Conservation (phyloP, 306 rosid genomes). For the Rosa lucieae region DNA sequence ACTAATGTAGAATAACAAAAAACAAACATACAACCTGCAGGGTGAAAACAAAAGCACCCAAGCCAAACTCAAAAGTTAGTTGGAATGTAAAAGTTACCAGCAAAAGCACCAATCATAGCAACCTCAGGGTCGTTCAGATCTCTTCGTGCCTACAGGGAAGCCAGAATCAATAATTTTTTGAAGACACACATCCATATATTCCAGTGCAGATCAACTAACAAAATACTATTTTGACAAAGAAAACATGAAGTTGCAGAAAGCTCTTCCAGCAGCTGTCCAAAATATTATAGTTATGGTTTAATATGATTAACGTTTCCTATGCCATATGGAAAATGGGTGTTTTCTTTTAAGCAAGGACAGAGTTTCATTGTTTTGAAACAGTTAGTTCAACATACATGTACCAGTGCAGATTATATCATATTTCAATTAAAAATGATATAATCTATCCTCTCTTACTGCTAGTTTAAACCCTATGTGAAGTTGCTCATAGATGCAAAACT, state of each 20-base stretch:
- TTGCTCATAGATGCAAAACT: constrained; percentile 82
- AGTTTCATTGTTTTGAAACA: no score
- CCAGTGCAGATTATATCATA: background rate
- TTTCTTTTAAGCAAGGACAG: background rate
- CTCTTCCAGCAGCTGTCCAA: background rate
- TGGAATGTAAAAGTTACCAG: constrained; percentile 54
- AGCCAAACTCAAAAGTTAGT: constrained; percentile 1
- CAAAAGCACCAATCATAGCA: constrained; percentile 90
- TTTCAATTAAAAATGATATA: constrained; percentile 16
- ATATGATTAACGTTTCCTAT: background rate
- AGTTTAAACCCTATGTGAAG: constrained; percentile 68
- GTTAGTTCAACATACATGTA: background rate
- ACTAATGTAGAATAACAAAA: no score
- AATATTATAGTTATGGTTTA: background rate
- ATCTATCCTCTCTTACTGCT: constrained; percentile 46
- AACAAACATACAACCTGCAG: background rate
- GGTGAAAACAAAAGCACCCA: background rate
- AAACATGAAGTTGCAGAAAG: background rate
- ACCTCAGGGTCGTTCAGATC: constrained; percentile 84
- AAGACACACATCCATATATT: background rate
- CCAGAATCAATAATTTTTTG: background rate
- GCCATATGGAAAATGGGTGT: background rate
- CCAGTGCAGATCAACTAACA: background rate
- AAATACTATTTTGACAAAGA: background rate
- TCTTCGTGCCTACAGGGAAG: constrained; percentile 64